Evolutionary conservation across 495 filamentous ascomycete species (phyloP).

Genomic region (Aspergillus bridgeri): DNA sequence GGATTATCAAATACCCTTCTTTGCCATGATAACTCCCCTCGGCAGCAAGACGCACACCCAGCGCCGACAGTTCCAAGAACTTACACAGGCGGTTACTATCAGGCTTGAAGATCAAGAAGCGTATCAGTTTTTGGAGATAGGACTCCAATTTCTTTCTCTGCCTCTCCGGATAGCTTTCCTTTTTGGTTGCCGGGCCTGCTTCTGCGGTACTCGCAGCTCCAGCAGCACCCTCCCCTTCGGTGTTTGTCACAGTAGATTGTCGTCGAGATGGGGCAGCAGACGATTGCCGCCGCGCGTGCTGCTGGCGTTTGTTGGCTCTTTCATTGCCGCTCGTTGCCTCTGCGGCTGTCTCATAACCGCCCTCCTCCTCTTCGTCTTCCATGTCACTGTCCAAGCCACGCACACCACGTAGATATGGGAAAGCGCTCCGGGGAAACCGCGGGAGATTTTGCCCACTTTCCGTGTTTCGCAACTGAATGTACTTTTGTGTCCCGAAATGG

Average conservation of each 20-base stretch:
- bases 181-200: slow-evolving; percentile 36
- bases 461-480: slow-evolving; percentile 59
- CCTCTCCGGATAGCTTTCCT: slow-evolving; percentile 58
- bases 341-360: slow-evolving; percentile 53
- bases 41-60: slow-evolving; percentile 91
- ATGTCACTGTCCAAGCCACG: slow-evolving; percentile 73
- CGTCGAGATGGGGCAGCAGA: slow-evolving; percentile 51
- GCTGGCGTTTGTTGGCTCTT: slow-evolving; percentile 41
- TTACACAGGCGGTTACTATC: slow-evolving; percentile 96
- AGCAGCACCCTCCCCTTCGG: slow-evolving; percentile 39
- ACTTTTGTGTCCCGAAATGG: slow-evolving; percentile 73
- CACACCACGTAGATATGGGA: slow-evolving; percentile 83
- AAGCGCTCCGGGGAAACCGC: slow-evolving; percentile 83
- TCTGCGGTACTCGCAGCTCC: slow-evolving; percentile 44
- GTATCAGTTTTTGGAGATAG: slow-evolving; percentile 92
- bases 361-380: slow-evolving; percentile 78
- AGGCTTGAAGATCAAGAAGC: slow-evolving; percentile 90
- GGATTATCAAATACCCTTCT: slow-evolving; percentile 89
- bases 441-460: slow-evolving; percentile 62
- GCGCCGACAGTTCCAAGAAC: slow-evolving; percentile 90
- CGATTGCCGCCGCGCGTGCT: slow-evolving; percentile 49
- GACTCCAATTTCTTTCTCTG: slow-evolving; percentile 84
- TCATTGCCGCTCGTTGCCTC: slow-evolving; percentile 59
- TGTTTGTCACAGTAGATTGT: slow-evolving; percentile 54
- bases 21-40: slow-evolving; percentile 98